phyloP scores from a whole-genome alignment of 2,329 filamentous ascomycete species.

The Fusarium newnesense region DNA sequence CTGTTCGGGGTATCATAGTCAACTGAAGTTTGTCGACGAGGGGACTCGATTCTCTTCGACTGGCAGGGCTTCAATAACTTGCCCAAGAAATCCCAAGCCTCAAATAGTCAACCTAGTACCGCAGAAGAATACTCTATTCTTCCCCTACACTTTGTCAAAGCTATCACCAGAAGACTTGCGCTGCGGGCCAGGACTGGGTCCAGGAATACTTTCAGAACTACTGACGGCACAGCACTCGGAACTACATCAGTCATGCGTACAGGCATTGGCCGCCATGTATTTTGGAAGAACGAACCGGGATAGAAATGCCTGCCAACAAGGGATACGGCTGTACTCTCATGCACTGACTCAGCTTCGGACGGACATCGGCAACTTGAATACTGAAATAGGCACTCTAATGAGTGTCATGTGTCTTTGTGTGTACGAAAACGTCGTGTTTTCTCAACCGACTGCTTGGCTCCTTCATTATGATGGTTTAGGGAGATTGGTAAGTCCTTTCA shows the following conservation, averaged over 20 bases:
- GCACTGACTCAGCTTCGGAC: slow-evolving; percentile 16
- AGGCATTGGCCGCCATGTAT: slow-evolving; percentile 15
- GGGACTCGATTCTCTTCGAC: slow-evolving; percentile 3
- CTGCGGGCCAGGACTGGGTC: background rate
- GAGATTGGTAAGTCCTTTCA: background rate
- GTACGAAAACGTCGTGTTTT: slow-evolving; percentile 21
- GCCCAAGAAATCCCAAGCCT: background rate
- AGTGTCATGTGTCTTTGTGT: slow-evolving; percentile 24
- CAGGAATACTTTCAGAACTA: background rate
- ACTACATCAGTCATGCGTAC: slow-evolving; percentile 17
- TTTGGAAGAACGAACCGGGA: slow-evolving; percentile 17
- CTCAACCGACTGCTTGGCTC: slow-evolving; percentile 25
- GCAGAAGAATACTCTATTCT: slow-evolving; percentile 8
- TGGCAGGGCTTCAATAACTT: background rate
- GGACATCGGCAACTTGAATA: slow-evolving; percentile 2
- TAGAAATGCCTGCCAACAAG: slow-evolving; percentile 11
- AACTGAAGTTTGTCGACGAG: slow-evolving; percentile 30
- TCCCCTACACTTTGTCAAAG: slow-evolving; percentile 25
- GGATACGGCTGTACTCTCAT: slow-evolving; percentile 5
- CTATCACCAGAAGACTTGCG: background rate
- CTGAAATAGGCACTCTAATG: slow-evolving; percentile 12
- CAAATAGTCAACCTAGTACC: slow-evolving; percentile 1
- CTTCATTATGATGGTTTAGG: slow-evolving; percentile 25
- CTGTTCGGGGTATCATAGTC: slow-evolving; percentile 23
- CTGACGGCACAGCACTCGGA: background rate